phyloP scores from a whole-genome alignment of 768 basidiomycete species.

The Kwoniella mangroviensis region DNA sequence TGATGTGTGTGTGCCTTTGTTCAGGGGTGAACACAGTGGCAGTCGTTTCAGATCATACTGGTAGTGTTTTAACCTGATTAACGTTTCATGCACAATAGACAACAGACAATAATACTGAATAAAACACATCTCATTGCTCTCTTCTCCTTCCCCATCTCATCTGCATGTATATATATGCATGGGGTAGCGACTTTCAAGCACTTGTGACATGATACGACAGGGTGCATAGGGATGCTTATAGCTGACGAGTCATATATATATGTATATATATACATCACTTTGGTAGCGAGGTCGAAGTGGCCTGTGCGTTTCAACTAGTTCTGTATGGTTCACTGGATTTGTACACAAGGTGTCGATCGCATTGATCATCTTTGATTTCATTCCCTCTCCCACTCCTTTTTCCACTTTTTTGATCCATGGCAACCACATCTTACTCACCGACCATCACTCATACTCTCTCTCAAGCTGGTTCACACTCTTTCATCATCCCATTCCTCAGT shows the following conservation, averaged over 20 bases:
- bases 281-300: background rate
- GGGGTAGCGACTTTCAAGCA: no score
- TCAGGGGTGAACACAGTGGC: background rate
- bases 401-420: background rate
- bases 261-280: background rate
- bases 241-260: no score
- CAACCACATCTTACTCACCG: background rate
- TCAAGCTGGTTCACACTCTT: background rate
- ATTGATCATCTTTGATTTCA: background rate
- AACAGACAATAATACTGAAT: background rate
- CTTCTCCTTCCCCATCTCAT: background rate
- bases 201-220: no score
- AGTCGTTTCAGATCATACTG: background rate
- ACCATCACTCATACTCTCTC: background rate
- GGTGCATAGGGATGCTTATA: no score
- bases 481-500: background rate
- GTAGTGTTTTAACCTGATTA: background rate
- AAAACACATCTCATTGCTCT: background rate
- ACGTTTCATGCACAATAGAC: conserved; percentile 13
- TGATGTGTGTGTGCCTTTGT: background rate
- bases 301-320: background rate
- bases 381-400: background rate
- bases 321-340: background rate
- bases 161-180: background rate
- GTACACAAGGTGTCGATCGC: background rate